Conservation (phyloP, 2,329 filamentous ascomycete genomes). For the Botrytis cinerea region DNA sequence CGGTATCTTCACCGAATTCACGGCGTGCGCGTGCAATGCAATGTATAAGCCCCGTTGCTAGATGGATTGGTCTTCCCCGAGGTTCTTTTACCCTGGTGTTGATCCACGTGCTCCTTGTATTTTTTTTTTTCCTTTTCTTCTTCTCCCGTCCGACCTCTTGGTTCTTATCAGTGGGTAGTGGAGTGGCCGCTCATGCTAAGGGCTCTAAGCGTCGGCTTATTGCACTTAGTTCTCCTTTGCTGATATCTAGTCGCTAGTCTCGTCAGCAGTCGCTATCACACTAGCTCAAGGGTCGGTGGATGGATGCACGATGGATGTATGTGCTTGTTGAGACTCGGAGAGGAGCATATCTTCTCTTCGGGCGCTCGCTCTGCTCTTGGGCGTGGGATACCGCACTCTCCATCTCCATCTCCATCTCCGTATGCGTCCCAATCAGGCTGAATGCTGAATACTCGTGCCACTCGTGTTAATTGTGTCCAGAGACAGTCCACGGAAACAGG, state of each 20-base stretch:
- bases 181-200: not conserved
- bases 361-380: not conserved
- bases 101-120: slow-evolving; percentile 17
- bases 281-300: not conserved
- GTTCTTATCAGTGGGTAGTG: slow-evolving; percentile 10
- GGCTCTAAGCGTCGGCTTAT: not conserved
- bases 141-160: not conserved
- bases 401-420: not conserved
- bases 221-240: not conserved
- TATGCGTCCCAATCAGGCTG: slow-evolving; percentile 2
- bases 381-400: not conserved
- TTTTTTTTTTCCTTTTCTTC: not conserved
- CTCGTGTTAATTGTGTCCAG: not conserved
- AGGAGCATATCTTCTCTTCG: not conserved
- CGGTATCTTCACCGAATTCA: not conserved
- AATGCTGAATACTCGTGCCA: not conserved
- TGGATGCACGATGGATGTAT: not conserved
- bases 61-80: slow-evolving; percentile 6
- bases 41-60: not conserved
- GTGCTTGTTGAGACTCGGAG: not conserved
- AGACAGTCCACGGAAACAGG: not conserved
- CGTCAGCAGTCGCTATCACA: not conserved
- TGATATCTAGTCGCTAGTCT: not conserved
- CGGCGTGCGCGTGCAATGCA: not conserved
- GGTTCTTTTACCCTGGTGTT: not conserved